A percentile compares a stretch with the other conserved stretches of the same genome.
Conservation (phyloP, 495 filamentous ascomycete species). For the Neurospora africana region DNA sequence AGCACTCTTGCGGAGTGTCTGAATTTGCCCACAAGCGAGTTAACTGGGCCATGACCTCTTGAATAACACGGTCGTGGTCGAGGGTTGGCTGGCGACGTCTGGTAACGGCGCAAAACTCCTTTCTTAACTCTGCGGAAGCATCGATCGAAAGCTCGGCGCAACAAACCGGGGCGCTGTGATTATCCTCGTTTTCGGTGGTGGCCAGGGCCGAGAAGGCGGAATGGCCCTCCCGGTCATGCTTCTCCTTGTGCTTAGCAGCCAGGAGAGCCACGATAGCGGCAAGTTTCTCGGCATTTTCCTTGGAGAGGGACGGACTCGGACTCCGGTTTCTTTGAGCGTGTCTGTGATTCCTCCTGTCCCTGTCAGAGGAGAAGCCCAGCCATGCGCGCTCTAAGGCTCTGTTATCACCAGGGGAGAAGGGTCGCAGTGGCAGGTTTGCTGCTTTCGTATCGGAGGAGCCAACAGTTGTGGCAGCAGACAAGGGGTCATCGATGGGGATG, state of each 20-base stretch:
- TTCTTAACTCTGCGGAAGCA: constrained; percentile 30
- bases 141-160: constrained; percentile 34
- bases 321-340: constrained; percentile 19
- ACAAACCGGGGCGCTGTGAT: constrained; percentile 19
- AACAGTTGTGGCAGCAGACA: constrained; percentile 53
- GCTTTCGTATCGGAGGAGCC: constrained; percentile 39
- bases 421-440: constrained; percentile 51
- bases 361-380: constrained; percentile 41
- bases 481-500: constrained; percentile 72
- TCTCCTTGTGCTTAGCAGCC: constrained; percentile 23
- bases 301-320: constrained; percentile 22
- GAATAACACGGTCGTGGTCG: constrained; percentile 28
- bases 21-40: constrained; percentile 6
- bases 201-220: constrained; percentile 11
- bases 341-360: constrained; percentile 30
- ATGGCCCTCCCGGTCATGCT: constrained; percentile 23
- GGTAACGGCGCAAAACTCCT: constrained; percentile 35
- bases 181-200: neutral
- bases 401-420: constrained; percentile 69
- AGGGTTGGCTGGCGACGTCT: constrained; percentile 27
- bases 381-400: constrained; percentile 64
- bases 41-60: constrained; percentile 34
- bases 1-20: constrained; percentile 1
- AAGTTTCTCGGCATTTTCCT: constrained; percentile 28
- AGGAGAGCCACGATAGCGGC: constrained; percentile 37